phyloP scores from a whole-genome alignment of 257 asterid genomes.

The Lycium ferocissimum region DNA sequence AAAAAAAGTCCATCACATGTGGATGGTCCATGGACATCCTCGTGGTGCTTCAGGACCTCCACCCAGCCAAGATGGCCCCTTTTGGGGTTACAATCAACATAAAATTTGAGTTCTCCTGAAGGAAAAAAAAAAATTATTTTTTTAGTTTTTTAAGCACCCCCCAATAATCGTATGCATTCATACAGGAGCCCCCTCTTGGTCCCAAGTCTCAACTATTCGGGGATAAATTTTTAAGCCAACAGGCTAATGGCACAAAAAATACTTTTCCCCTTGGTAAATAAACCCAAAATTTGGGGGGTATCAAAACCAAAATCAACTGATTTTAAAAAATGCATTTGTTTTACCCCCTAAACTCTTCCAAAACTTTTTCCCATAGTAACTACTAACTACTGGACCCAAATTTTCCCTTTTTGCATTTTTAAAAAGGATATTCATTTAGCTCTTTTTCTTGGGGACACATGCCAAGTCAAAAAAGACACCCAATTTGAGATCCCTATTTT shows the following conservation, averaged over 20 bases:
- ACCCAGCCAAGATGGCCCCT: slow-evolving; percentile 99
- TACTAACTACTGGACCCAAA: background rate
- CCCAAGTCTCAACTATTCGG: background rate
- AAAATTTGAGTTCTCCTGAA: slow-evolving; percentile 80
- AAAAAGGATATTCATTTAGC: background rate
- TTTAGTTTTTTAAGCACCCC: background rate
- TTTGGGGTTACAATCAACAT: slow-evolving; percentile 85
- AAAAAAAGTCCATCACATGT: slow-evolving; percentile 88
- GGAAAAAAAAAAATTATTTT: slow-evolving; percentile 27
- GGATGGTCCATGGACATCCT: slow-evolving; percentile 97
- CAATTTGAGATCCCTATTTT: background rate
- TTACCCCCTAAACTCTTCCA: background rate
- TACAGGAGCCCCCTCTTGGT: background rate
- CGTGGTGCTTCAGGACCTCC: slow-evolving; percentile 74
- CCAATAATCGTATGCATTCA: slow-evolving; percentile 1
- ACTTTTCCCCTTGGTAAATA: background rate
- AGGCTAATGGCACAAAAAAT: background rate
- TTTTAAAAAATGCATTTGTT: background rate
- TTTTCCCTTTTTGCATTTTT: background rate
- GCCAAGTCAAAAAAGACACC: background rate
- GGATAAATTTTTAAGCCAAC: background rate
- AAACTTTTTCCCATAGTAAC: background rate
- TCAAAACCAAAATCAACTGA: background rate
- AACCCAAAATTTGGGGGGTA: background rate
- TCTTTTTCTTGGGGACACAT: background rate